Evolutionary conservation across 2,329 filamentous ascomycete genomes (phyloP).

Genomic region (Exophiala sp.): DNA sequence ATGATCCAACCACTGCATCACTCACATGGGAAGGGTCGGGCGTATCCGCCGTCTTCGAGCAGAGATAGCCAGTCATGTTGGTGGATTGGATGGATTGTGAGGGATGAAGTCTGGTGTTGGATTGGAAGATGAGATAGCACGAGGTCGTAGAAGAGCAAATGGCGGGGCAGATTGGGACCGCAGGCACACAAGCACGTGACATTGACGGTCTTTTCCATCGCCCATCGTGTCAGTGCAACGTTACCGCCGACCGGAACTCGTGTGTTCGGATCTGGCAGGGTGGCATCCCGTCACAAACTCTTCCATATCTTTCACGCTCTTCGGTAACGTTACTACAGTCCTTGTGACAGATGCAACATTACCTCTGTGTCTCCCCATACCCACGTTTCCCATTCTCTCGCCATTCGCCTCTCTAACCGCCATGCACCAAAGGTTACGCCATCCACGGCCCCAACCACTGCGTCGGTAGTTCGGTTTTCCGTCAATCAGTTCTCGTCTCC

Average conservation of each 20-base stretch:
- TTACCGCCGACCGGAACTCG: not conserved
- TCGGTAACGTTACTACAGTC: constrained; percentile 4
- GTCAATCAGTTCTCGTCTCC: constrained; percentile 7
- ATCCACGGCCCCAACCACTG: not conserved
- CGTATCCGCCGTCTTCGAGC: not conserved
- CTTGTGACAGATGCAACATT: constrained; percentile 23
- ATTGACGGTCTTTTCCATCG: not conserved
- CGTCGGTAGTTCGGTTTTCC: constrained; percentile 1
- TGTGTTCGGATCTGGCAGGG: not conserved
- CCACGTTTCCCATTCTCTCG: constrained; percentile 17
- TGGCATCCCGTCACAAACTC: constrained; percentile 9
- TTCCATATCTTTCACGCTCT: constrained; percentile 12
- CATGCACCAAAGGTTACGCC: constrained; percentile 4
- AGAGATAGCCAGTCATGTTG: not conserved
- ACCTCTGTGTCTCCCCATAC: constrained; percentile 9
- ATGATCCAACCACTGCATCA: constrained; percentile 18
- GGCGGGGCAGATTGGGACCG: not conserved
- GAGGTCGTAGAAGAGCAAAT: constrained; percentile 5
- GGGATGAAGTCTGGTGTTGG: not conserved
- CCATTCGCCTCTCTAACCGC: constrained; percentile 9
- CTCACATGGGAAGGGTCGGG: not conserved
- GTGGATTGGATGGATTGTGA: not conserved
- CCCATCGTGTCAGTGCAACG: not conserved
- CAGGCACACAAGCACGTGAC: not conserved
- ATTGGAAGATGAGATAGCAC: constrained; percentile 2